Conservation (phyloP, 768 basidiomycete genomes). For the Clitopilus passeckerianus region DNA sequence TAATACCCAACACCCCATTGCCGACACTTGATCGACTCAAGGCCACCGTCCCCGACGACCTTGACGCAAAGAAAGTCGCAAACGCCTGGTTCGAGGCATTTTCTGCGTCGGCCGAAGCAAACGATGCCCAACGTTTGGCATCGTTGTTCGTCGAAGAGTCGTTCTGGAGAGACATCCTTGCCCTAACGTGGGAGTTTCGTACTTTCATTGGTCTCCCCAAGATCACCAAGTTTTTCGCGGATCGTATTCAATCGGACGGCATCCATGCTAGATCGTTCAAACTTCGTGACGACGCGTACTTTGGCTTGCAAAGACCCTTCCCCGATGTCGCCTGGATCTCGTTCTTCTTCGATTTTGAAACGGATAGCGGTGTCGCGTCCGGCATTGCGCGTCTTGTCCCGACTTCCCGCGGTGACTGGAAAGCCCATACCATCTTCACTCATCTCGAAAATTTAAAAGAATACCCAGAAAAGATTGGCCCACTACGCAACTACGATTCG, state of each 20-base stretch:
- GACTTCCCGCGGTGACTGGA: slow-evolving; percentile 40
- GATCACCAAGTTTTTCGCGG: slow-evolving; percentile 2
- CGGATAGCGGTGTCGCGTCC: slow-evolving; percentile 40
- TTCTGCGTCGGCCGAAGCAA: slow-evolving; percentile 21
- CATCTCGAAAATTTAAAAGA: slow-evolving; percentile 51
- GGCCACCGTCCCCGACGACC: slow-evolving; percentile 19
- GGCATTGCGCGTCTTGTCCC: slow-evolving; percentile 56
- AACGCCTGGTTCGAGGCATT: slow-evolving; percentile 39
- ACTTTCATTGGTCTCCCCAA: slow-evolving; percentile 2
- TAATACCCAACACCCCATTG: slow-evolving; percentile 3
- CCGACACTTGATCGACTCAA: slow-evolving; percentile 25
- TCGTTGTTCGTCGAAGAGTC: slow-evolving; percentile 26
- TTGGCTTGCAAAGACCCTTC: slow-evolving; percentile 29
- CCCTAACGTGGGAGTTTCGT: slow-evolving; percentile 7
- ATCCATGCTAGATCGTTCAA: slow-evolving; percentile 1
- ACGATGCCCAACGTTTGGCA: slow-evolving; percentile 29
- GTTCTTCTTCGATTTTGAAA: slow-evolving; percentile 52
- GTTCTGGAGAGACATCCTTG: slow-evolving; percentile 11
- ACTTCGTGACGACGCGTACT: slow-evolving; percentile 17
- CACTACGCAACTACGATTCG: slow-evolving; percentile 32
- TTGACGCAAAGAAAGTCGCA: slow-evolving; percentile 31
- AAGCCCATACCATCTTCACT: slow-evolving; percentile 55
- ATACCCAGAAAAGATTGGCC: slow-evolving; percentile 44
- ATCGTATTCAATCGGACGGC: neutral
- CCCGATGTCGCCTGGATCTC: slow-evolving; percentile 53